Percentiles rank a stretch among this genome's conserved stretches.
Conservation (phyloP, 495 filamentous ascomycete species). For the Aspergillus affinis region DNA sequence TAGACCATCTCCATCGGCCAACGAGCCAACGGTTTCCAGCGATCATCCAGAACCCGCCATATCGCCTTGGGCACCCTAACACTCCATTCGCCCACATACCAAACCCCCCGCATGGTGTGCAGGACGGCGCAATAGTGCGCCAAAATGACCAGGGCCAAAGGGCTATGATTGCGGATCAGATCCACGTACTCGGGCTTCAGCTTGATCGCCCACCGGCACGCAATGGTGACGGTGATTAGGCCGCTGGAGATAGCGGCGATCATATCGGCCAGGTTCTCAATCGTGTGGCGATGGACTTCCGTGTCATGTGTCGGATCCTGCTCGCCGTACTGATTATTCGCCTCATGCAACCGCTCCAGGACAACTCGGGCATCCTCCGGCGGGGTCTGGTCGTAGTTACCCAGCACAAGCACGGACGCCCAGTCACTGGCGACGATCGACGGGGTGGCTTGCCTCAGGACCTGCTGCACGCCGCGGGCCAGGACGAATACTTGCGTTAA, state of each 20-base stretch:
- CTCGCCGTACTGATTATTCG: slow-evolving; percentile 27
- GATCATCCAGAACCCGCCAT: slow-evolving; percentile 37
- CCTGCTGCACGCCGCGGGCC: slow-evolving; percentile 45
- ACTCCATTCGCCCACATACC: slow-evolving; percentile 52
- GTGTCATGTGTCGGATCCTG: slow-evolving; percentile 33
- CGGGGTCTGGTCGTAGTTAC: slow-evolving; percentile 21
- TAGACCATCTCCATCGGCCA: slow-evolving; percentile 39
- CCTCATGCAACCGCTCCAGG: slow-evolving; percentile 29
- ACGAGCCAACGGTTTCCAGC: slow-evolving; percentile 37
- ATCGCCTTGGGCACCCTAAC: slow-evolving; percentile 33
- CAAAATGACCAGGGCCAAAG: slow-evolving; percentile 53
- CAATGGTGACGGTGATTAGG: slow-evolving; percentile 27
- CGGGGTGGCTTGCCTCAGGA: slow-evolving; percentile 32
- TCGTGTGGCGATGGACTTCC: slow-evolving; percentile 31
- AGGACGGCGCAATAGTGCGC: slow-evolving; percentile 49
- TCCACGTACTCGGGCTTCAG: slow-evolving; percentile 50
- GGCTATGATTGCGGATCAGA: slow-evolving; percentile 49
- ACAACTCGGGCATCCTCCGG: slow-evolving; percentile 22
- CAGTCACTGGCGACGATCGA: slow-evolving; percentile 30
- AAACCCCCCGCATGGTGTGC: slow-evolving; percentile 38
- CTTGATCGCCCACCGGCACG: slow-evolving; percentile 48
- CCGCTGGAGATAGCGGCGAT: slow-evolving; percentile 29
- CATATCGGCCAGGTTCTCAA: slow-evolving; percentile 36
- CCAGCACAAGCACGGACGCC: slow-evolving; percentile 31
- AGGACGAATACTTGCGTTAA: slow-evolving; percentile 44